phyloP scores from a whole-genome alignment of 176 grass and related monocot species.

The Alopecurus myosuroides region DNA sequence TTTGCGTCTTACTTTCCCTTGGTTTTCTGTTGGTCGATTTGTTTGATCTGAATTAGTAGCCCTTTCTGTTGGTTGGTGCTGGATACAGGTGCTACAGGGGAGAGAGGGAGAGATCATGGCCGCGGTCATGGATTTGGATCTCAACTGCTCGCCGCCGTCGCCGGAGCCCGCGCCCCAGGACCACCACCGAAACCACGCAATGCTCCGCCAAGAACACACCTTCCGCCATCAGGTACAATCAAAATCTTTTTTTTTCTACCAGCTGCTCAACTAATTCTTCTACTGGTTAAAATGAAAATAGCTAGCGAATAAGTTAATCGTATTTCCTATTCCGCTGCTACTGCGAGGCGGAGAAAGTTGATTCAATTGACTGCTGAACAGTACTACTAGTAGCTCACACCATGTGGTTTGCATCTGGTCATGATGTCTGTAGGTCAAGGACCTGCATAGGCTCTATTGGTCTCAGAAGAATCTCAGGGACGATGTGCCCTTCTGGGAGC shows the following conservation, averaged over 20 bases:
- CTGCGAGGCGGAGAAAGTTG: neutral
- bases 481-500: constrained; percentile 26
- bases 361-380: neutral
- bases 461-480: constrained; percentile 28
- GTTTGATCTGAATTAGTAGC: constrained; percentile 10
- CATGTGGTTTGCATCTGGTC: neutral
- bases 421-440: constrained; percentile 30
- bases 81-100: neutral
- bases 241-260: neutral
- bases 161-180: constrained; percentile 23
- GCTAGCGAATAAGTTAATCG: neutral
- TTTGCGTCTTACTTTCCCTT: neutral
- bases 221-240: constrained; percentile 36
- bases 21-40: neutral
- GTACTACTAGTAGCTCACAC: neutral
- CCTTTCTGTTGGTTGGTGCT: neutral
- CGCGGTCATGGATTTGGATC: constrained; percentile 45
- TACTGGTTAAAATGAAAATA: neutral
- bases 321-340: neutral
- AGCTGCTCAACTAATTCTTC: neutral
- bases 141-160: constrained; percentile 28
- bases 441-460: constrained; percentile 46
- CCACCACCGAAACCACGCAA: constrained; percentile 24
- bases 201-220: constrained; percentile 42
- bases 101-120: neutral